These are phyloP conservation scores for Podaxis pistillaris DNA, from an alignment of 768 basidiomycete genomes.

Conservation along the genomic window DNA sequence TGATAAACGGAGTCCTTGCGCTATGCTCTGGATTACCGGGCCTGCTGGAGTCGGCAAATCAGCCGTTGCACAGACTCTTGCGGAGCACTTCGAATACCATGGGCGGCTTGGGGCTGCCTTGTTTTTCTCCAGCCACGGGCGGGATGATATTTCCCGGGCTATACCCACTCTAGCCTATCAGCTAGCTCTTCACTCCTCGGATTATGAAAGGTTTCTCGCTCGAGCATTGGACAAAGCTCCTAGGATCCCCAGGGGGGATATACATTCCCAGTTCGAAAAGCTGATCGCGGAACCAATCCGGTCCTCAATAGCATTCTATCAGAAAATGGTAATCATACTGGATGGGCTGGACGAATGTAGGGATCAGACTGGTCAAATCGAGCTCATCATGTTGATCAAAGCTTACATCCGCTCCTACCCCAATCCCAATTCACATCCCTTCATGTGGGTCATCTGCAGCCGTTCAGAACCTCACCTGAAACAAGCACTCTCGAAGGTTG, in stretches of 20 bases:
- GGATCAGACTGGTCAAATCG: not conserved
- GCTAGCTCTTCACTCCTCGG: not conserved
- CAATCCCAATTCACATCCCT: not conserved
- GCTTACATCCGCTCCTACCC: not conserved
- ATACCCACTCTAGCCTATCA: constrained; percentile 2
- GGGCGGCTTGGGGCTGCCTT: constrained; percentile 3
- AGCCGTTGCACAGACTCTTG: constrained; percentile 10
- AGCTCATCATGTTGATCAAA: not conserved
- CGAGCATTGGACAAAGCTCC: not conserved
- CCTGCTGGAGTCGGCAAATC: constrained; percentile 14
- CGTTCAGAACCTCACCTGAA: not conserved
- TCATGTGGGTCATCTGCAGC: not conserved
- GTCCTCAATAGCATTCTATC: not conserved
- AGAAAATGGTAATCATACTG: not conserved
- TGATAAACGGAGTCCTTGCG: not conserved
- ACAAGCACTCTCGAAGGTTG: not conserved
- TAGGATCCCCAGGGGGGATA: not conserved
- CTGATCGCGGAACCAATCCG: not conserved
- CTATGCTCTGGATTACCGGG: constrained; percentile 5
- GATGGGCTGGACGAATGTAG: not conserved
- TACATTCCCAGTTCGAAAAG: not conserved
- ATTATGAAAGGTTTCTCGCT: not conserved
- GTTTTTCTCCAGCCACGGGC: constrained; percentile 4
- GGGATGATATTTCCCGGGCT: not conserved
- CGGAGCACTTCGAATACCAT: not conserved